phyloP scores from a whole-genome alignment of 2,329 filamentous ascomycete species.

The Paecilomyces sp. region DNA sequence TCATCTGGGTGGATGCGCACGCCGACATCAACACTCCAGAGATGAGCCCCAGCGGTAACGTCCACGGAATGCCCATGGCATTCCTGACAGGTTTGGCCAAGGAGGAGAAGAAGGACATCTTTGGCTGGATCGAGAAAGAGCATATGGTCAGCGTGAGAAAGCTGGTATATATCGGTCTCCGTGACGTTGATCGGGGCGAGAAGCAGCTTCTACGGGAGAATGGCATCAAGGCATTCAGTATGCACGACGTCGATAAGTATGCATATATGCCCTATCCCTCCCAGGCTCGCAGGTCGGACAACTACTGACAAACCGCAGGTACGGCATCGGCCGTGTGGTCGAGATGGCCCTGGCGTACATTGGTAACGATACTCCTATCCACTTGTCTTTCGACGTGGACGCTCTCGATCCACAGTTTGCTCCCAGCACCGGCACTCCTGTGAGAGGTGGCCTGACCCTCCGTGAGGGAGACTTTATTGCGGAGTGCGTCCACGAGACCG shows the following conservation, averaged over 20 bases:
- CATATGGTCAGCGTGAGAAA: slow-evolving; percentile 62
- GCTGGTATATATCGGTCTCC: slow-evolving; percentile 91
- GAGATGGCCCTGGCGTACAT: slow-evolving; percentile 98
- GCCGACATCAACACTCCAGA: not conserved
- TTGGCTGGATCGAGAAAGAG: slow-evolving; percentile 75
- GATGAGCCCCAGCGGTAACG: slow-evolving; percentile 47
- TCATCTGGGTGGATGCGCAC: slow-evolving; percentile 92
- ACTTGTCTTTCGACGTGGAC: slow-evolving; percentile 95
- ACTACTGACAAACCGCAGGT: slow-evolving; percentile 40
- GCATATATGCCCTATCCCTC: slow-evolving; percentile 14
- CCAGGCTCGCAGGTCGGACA: not conserved
- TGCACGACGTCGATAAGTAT: slow-evolving; percentile 93
- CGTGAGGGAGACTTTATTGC: slow-evolving; percentile 97
- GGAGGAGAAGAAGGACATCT: slow-evolving; percentile 69
- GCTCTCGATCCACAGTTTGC: slow-evolving; percentile 94
- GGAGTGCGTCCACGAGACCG: slow-evolving; percentile 74
- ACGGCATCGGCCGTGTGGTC: slow-evolving; percentile 92
- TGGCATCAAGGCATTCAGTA: slow-evolving; percentile 91
- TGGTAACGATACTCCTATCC: slow-evolving; percentile 88
- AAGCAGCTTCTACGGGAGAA: slow-evolving; percentile 85
- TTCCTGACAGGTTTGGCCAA: slow-evolving; percentile 81
- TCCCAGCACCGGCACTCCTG: slow-evolving; percentile 89
- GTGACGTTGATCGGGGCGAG: slow-evolving; percentile 89
- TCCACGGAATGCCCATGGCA: slow-evolving; percentile 95
- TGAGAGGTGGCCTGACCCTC: slow-evolving; percentile 85